A percentile compares a stretch with the other conserved stretches of the same genome.
phyloP scores from a whole-genome alignment of 2,329 filamentous ascomycete genomes.

The Sporothrix schenckii region DNA sequence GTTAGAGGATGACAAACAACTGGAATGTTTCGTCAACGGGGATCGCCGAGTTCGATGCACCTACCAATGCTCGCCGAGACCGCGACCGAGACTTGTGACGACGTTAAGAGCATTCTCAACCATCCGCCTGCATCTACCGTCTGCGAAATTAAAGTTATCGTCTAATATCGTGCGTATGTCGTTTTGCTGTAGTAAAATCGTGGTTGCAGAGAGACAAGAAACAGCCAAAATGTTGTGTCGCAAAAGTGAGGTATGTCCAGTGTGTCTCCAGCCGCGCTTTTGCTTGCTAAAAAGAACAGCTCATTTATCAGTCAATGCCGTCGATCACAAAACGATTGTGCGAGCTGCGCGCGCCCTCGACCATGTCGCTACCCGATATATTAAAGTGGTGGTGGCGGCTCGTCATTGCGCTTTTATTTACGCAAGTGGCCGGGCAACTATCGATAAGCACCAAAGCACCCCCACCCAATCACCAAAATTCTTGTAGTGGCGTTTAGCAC shows the following conservation, averaged over 20 bases:
- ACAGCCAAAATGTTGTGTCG: constrained; percentile 3
- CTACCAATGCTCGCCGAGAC: constrained; percentile 66
- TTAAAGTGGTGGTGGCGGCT: constrained; percentile 20
- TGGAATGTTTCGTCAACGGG: background rate
- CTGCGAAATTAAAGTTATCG: too few species aligned
- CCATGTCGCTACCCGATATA: constrained; percentile 3
- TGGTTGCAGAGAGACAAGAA: background rate
- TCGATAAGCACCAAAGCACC: constrained; percentile 34
- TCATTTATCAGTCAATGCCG: constrained; percentile 18
- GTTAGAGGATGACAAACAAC: background rate
- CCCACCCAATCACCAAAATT: constrained; percentile 8
- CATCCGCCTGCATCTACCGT: constrained; percentile 25
- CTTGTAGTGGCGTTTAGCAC: constrained; percentile 16
- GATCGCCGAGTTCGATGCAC: constrained; percentile 33
- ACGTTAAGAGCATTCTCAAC: constrained; percentile 61
- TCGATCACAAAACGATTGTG: constrained; percentile 10
- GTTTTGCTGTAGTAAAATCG: constrained; percentile 4
- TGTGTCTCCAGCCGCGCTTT: background rate
- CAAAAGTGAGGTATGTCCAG: background rate
- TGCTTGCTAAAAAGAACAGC: background rate
- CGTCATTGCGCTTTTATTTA: constrained; percentile 32
- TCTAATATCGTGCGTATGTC: background rate
- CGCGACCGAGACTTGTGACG: constrained; percentile 70
- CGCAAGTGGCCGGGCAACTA: constrained; percentile 36
- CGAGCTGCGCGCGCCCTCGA: background rate